Evolutionary conservation across 2,329 filamentous ascomycete genomes (phyloP).

Genomic region (Fusarium hainanense): DNA sequence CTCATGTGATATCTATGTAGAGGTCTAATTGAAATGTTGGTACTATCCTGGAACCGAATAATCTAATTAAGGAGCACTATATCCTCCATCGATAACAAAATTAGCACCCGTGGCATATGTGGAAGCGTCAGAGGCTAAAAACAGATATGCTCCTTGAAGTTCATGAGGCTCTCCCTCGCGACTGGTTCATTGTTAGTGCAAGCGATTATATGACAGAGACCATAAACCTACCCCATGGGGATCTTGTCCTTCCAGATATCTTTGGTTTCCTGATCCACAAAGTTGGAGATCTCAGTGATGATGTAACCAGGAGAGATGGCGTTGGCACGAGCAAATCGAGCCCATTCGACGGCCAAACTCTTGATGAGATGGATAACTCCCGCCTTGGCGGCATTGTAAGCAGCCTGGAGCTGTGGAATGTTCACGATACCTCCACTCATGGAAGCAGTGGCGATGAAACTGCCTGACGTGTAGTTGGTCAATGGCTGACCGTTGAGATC

Average conservation of each 20-base stretch:
- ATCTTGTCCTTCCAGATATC: slow-evolving; percentile 45
- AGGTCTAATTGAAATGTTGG: neutral
- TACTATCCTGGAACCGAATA: neutral
- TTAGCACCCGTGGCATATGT: slow-evolving; percentile 50
- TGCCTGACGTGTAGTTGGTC: slow-evolving; percentile 51
- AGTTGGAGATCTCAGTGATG: slow-evolving; percentile 45
- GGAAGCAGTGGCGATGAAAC: slow-evolving; percentile 63
- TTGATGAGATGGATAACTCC: slow-evolving; percentile 67
- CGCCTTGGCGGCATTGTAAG: slow-evolving; percentile 68
- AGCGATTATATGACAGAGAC: neutral
- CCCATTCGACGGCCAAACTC: slow-evolving; percentile 66
- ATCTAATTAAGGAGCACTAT: slow-evolving; percentile 40
- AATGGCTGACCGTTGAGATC: slow-evolving; percentile 35
- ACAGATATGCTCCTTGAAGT: slow-evolving; percentile 43
- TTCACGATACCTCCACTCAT: slow-evolving; percentile 64
- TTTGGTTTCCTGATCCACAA: slow-evolving; percentile 44
- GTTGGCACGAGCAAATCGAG: slow-evolving; percentile 67
- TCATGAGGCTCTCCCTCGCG: slow-evolving; percentile 45
- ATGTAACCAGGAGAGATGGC: slow-evolving; percentile 57
- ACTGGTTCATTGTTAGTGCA: slow-evolving; percentile 29
- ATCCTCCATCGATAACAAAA: slow-evolving; percentile 48
- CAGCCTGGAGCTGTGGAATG: slow-evolving; percentile 63
- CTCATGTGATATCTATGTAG: neutral
- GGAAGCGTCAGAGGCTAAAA: slow-evolving; percentile 48
- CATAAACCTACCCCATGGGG: slow-evolving; percentile 38